phyloP scores from a whole-genome alignment of 2,329 filamentous ascomycete species.

The Colletotrichum musae region DNA sequence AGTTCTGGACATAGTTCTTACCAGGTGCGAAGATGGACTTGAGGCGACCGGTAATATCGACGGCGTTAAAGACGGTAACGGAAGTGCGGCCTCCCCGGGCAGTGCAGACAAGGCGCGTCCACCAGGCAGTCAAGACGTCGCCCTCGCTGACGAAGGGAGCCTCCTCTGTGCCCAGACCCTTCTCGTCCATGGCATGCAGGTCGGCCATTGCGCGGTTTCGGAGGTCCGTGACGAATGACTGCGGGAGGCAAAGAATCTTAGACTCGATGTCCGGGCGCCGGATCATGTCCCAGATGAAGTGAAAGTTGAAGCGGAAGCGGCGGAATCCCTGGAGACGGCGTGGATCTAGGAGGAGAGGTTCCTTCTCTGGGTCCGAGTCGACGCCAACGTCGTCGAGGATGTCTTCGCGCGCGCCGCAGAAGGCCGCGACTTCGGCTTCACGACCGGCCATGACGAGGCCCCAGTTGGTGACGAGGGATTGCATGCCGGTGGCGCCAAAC shows the following conservation, averaged over 20 bases:
- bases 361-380: constrained; percentile 43
- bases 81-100: constrained; percentile 38
- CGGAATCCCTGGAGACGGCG: constrained; percentile 46
- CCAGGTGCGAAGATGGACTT: constrained; percentile 38
- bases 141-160: constrained; percentile 61
- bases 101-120: constrained; percentile 44
- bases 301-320: constrained; percentile 51
- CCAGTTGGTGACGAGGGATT: constrained; percentile 61
- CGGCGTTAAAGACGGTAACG: constrained; percentile 45
- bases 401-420: constrained; percentile 54
- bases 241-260: constrained; percentile 57
- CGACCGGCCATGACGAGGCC: constrained; percentile 59
- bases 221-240: constrained; percentile 47
- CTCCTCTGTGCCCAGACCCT: constrained; percentile 31
- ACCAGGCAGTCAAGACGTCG: constrained; percentile 61
- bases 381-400: constrained; percentile 48
- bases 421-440: constrained; percentile 56
- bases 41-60: constrained; percentile 49
- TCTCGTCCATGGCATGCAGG: constrained; percentile 40
- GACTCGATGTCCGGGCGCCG: constrained; percentile 51
- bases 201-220: constrained; percentile 51
- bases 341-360: constrained; percentile 46
- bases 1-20: constrained; percentile 47
- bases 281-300: constrained; percentile 52
- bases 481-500: constrained; percentile 61